phyloP scores from a whole-genome alignment of 768 basidiomycete species.

The Phylloporus sp. region DNA sequence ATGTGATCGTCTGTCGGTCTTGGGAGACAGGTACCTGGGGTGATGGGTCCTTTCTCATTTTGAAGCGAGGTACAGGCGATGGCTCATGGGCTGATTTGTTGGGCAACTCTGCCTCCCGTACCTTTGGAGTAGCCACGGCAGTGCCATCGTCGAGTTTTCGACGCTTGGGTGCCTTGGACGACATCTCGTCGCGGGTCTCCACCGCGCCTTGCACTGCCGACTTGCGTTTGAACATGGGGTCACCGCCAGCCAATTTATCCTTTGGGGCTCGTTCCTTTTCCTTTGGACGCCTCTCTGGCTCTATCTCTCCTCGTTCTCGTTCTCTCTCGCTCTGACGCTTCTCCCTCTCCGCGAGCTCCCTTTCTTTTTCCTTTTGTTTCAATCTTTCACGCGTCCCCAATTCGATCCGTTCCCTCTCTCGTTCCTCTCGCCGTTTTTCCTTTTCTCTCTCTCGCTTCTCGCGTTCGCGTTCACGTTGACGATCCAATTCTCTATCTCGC shows the following conservation, averaged over 20 bases:
- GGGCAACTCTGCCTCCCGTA: slow-evolving; percentile 28
- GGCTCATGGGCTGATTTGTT: slow-evolving; percentile 37
- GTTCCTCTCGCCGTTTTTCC: slow-evolving; percentile 22
- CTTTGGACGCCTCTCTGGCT: slow-evolving; percentile 19
- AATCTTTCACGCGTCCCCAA: slow-evolving; percentile 20
- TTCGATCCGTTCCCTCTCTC: slow-evolving; percentile 18
- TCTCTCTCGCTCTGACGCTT: slow-evolving; percentile 25
- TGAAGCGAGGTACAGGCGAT: slow-evolving; percentile 24
- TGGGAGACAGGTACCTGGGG: slow-evolving; percentile 11
- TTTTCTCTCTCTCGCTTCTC: slow-evolving; percentile 19
- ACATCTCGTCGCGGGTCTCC: slow-evolving; percentile 26
- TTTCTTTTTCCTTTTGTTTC: slow-evolving; percentile 17
- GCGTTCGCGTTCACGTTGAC: slow-evolving; percentile 24
- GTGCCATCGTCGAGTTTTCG: slow-evolving; percentile 40
- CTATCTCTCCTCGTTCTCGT: slow-evolving; percentile 20
- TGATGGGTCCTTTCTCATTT: slow-evolving; percentile 37
- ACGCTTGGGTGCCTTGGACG: slow-evolving; percentile 33
- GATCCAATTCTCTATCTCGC: slow-evolving; percentile 21
- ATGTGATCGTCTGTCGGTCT: slow-evolving; percentile 10
- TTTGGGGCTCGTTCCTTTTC: slow-evolving; percentile 24
- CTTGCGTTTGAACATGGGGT: slow-evolving; percentile 39
- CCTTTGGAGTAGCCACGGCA: slow-evolving; percentile 10
- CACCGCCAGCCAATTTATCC: slow-evolving; percentile 14
- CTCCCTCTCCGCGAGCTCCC: slow-evolving; percentile 23
- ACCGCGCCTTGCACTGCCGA: slow-evolving; percentile 29